Evolutionary conservation across 371 early-diverging fungal species (phyloP).

Genomic region (Batrachochytrium dendrobatidis): DNA sequence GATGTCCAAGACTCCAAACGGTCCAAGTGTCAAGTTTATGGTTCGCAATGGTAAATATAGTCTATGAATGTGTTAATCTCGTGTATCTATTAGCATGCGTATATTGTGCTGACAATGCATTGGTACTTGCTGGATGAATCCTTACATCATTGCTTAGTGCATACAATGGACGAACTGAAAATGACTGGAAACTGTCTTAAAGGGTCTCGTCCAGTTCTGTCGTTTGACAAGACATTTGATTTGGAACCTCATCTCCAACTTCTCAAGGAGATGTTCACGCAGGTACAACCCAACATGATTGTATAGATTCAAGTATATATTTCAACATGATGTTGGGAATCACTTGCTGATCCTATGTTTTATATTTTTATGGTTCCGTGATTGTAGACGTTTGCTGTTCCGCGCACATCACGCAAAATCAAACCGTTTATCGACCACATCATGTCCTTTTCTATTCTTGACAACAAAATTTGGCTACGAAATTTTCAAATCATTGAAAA

Average conservation of each 20-base stretch:
- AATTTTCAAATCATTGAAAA: constrained; percentile 71
- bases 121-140: too few species aligned
- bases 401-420: constrained; percentile 76
- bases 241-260: constrained; percentile 67
- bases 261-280: constrained; percentile 84
- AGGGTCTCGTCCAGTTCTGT: constrained; percentile 89
- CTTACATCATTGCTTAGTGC: too few species aligned
- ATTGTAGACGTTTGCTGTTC: constrained; percentile 72
- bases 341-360: too few species aligned
- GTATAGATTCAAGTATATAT: background rate
- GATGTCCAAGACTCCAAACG: constrained; percentile 90
- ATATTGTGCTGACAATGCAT: background rate
- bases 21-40: constrained; percentile 91
- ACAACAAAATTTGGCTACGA: constrained; percentile 89
- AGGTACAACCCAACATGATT: constrained; percentile 33
- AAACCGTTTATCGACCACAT: constrained; percentile 97
- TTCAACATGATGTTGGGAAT: too few species aligned
- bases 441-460: constrained; percentile 79
- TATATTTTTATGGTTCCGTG: constrained; percentile 6
- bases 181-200: constrained; percentile 97
- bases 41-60: constrained; percentile 90
- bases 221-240: constrained; percentile 90
- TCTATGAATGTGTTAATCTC: too few species aligned
- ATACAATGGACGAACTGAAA: constrained; percentile 96
- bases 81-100: too few species aligned